Conservation (phyloP, 108 stramenopile genomes). For the Fistulifera solaris region DNA sequence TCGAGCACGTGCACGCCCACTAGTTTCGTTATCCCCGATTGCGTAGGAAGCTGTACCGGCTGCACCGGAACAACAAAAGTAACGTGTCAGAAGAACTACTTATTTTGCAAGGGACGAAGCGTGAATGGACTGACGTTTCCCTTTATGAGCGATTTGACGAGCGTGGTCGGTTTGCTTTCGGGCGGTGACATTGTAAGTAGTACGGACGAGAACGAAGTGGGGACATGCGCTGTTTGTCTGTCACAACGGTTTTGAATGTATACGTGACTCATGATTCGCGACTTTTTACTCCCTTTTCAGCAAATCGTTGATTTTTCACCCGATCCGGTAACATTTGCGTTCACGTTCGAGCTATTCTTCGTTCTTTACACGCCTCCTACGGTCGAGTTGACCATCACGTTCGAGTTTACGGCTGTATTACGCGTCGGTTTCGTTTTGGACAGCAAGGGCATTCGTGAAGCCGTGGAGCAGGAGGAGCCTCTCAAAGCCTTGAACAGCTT, state of each 20-base stretch:
- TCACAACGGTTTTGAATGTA: background rate
- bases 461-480: slow-evolving; percentile 13
- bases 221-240: background rate
- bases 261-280: background rate
- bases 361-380: slow-evolving; percentile 12
- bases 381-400: slow-evolving; percentile 10
- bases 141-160: slow-evolving; percentile 13
- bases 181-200: slow-evolving; percentile 13
- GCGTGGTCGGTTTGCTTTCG: slow-evolving; percentile 10
- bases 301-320: slow-evolving; percentile 16
- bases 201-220: background rate
- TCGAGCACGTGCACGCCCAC: background rate
- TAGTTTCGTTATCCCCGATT: background rate
- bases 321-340: slow-evolving; percentile 12
- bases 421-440: slow-evolving; percentile 10
- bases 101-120: slow-evolving; percentile 11
- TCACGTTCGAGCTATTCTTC: slow-evolving; percentile 1
- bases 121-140: slow-evolving; percentile 18
- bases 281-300: background rate
- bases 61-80: background rate
- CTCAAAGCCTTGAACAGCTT: slow-evolving; percentile 28
- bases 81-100: slow-evolving; percentile 15
- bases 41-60: slow-evolving; percentile 8
- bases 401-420: slow-evolving; percentile 9
- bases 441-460: slow-evolving; percentile 21